Evolutionary conservation across 192 early-diverging fungal genomes (phyloP).

Genomic region (Piromyces finnis): DNA sequence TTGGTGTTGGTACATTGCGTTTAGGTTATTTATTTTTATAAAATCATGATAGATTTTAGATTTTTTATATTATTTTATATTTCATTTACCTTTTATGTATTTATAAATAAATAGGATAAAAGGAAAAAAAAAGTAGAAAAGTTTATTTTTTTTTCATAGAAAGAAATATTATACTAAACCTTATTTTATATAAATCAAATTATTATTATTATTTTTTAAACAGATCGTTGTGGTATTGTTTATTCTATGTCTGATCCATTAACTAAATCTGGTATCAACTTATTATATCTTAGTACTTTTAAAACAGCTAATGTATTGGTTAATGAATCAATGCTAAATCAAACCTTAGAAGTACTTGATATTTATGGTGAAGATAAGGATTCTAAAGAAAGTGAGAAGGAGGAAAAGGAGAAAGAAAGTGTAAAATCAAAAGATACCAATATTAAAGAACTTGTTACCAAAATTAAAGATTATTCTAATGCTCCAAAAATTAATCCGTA

Average conservation of each 20-base stretch:
- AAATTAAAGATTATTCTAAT: too few species aligned
- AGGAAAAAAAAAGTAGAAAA: too few species aligned
- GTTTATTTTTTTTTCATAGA: too few species aligned
- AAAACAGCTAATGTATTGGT: constrained; percentile 47
- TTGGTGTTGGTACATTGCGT: constrained; percentile 16
- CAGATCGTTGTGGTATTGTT: constrained; percentile 50
- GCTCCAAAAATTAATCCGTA: too few species aligned
- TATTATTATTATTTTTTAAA: neutral
- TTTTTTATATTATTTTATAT: too few species aligned
- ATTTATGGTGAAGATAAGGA: neutral
- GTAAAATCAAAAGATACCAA: neutral
- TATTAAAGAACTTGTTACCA: too few species aligned
- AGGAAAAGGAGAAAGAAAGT: neutral
- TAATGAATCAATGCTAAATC: neutral
- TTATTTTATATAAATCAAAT: too few species aligned
- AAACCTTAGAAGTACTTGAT: neutral
- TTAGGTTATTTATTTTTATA: neutral
- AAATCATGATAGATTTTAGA: neutral
- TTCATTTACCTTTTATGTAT: too few species aligned
- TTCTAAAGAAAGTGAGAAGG: neutral
- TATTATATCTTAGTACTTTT: constrained; percentile 46
- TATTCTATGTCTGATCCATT: constrained; percentile 46
- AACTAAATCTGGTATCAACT: constrained; percentile 26
- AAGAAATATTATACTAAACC: too few species aligned
- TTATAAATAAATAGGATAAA: too few species aligned